Evolutionary conservation across 306 rosid genomes (phyloP), one percentile per base, ranked within the genome.

Genomic region (Sindora glabra): DNA sequence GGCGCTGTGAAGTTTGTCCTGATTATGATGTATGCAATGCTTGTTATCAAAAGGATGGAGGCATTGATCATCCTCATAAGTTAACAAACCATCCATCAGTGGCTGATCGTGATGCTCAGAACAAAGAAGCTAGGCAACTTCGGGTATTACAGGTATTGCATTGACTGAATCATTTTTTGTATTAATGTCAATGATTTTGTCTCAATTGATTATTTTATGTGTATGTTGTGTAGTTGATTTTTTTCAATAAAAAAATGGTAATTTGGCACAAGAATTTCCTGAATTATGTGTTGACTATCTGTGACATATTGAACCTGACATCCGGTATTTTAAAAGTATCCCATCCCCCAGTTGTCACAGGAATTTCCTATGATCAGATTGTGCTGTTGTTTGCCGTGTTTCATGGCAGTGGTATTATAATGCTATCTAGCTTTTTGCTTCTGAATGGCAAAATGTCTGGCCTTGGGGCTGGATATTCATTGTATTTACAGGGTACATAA

Each of bases 1-100:
- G 99, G 99, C 94, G 86, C 11, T 94, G 97, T 74, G 99, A 94
- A 73, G 79, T 86, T 63, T 94, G 99, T 78, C 83, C 97, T 12
- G 99, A 94, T 56, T 94, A 86, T 26, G 99, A 86, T 69, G 85
- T 89, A 18, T 94, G 97, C 85, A 89, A 86, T 75, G 73, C 85
- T 70, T 94, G 99, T 77, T 89, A 86, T 74, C 95, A 84, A 76
- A 91, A 81, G 81, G 94, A 85, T 17, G 92, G 95, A 5, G 89
- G 83, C 54, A 59, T 76, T 60, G 94, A 84, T 71, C 99, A 94
- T 76, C 90, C 87, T 59, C 99, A 94, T 73, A 86, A 84, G 76
- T 80, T 94, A 83, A 86, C 96, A 49, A 89, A 89, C 65, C 95
- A 94, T 71, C 99, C 97, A n/a, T 89, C 97, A 60, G 39, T 82